Conservation (phyloP, 2,329 filamentous ascomycete genomes). For the Boeremia exigua region DNA sequence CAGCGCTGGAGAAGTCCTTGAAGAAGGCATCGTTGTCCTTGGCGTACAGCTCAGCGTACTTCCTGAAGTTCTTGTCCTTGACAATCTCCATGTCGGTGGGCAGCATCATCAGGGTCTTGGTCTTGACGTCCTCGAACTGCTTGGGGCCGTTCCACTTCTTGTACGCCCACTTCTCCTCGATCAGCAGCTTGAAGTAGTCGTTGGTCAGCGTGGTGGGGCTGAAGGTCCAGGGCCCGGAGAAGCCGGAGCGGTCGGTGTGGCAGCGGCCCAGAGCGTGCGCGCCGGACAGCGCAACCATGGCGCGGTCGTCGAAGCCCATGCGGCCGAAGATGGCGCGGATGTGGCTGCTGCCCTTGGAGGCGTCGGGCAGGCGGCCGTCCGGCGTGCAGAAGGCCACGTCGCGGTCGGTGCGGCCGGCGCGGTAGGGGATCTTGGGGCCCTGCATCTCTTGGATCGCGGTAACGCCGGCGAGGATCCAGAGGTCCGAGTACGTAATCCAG, state of each 20-base stretch:
- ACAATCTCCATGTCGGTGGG: slow-evolving; percentile 88
- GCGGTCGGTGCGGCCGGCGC: slow-evolving; percentile 81
- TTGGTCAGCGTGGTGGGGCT: slow-evolving; percentile 85
- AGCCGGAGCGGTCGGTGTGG: slow-evolving; percentile 88
- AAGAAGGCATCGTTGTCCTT: slow-evolving; percentile 92
- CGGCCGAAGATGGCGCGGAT: slow-evolving; percentile 91
- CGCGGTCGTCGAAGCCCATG: slow-evolving; percentile 97
- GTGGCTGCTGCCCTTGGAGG: slow-evolving; percentile 75
- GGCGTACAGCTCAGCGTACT: slow-evolving; percentile 84
- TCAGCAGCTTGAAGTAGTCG: slow-evolving; percentile 87
- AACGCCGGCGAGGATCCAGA: slow-evolving; percentile 91
- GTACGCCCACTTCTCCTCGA: slow-evolving; percentile 93
- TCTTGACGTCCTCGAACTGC: slow-evolving; percentile 88
- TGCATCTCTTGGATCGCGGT: slow-evolving; percentile 93
- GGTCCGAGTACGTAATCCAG: slow-evolving; percentile 95
- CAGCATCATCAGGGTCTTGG: slow-evolving; percentile 95
- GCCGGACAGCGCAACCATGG: slow-evolving; percentile 91
- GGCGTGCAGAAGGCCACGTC: slow-evolving; percentile 88
- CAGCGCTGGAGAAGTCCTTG: slow-evolving; percentile 83
- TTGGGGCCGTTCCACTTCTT: slow-evolving; percentile 96
- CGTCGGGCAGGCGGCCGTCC: slow-evolving; percentile 89
- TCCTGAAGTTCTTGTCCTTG: slow-evolving; percentile 85
- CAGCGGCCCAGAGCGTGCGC: slow-evolving; percentile 83
- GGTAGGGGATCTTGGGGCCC: slow-evolving; percentile 84
- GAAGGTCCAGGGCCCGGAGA: slow-evolving; percentile 82